Evolutionary conservation across 768 basidiomycete species (phyloP), one percentile per base, ranked within the genome.

Genomic region (Pleurotus cornucopiae): DNA sequence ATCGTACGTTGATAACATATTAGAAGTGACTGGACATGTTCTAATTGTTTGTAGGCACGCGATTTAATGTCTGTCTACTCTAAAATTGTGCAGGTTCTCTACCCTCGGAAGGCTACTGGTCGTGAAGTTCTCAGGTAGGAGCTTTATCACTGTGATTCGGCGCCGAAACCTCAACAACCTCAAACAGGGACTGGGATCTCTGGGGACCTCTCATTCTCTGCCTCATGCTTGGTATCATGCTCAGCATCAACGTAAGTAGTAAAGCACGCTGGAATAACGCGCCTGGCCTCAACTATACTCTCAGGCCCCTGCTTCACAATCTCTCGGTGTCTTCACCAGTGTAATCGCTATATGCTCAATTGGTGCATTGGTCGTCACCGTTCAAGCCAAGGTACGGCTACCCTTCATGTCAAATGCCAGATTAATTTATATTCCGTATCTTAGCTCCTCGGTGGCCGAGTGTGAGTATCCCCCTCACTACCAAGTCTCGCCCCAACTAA

Each of bases 151-250:
- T n/a, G 21, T n/a, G 57, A 38, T 9, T 34, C 25, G 14, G 48
- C 14, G n/a, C 23, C 37, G 1, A 14, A 18, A 3, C 14, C 1
- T 25, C 40, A 39, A 39, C 11, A 12, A 40, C 25, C 18, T 14
- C 25, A 20, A 11, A 9, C 65, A 94, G 94, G 60, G 95, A 98
- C 67, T 98, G 95, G 96, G 96, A 98, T 71, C 79, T 98, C 21
- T 98, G 96, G 96, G 95, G 95, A 2, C 95, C 95, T 9, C 77
- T 98, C 2, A 78, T 98, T 21, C 78, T 94, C 40, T 92, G 88
- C 62, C 77, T 95, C 54, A 68, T 82, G 40, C 80, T 95, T 11
- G 89, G 86, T 52, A 86, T 92, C 44, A 86, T 94, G 77, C 81
- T 96, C 16, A 94, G 91, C 65, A 72, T 93, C 46, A 91, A 91